Evolutionary conservation across 140 eudicot genomes (phyloP).

Genomic region (Anethum foeniculum): DNA sequence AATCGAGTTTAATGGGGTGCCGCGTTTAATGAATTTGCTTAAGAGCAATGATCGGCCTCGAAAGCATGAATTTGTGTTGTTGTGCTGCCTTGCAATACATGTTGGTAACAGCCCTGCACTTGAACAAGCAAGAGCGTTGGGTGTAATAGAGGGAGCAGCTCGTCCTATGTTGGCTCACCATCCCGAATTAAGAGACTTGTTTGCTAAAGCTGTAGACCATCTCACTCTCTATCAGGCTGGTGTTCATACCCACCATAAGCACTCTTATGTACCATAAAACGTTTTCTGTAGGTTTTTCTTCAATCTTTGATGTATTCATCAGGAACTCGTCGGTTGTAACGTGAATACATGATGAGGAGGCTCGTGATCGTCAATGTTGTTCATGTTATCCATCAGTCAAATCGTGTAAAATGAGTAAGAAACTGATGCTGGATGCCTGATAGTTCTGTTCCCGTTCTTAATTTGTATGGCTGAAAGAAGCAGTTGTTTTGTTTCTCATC

Average conservation of each 20-base stretch:
- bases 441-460: background rate
- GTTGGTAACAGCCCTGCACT: conserved; percentile 43
- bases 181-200: conserved; percentile 47
- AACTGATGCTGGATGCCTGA: background rate
- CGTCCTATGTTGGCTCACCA: conserved; percentile 35
- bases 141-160: conserved; percentile 45
- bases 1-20: conserved; percentile 45
- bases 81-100: conserved; percentile 54
- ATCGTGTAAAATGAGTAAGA: background rate
- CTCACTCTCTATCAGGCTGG: conserved; percentile 54
- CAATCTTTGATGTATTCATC: background rate
- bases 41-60: conserved; percentile 28
- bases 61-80: conserved; percentile 35
- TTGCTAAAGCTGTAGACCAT: conserved; percentile 41
- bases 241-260: conserved; percentile 23
- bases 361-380: background rate
- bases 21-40: conserved; percentile 30
- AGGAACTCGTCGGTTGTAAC: background rate
- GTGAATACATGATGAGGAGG: background rate
- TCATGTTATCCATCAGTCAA: background rate
- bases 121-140: conserved; percentile 49
- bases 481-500: background rate
- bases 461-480: background rate
- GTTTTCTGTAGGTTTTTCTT: background rate
- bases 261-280: conserved; percentile 16